Conservation (phyloP, 768 basidiomycete species). For the Leccinum boreale region DNA sequence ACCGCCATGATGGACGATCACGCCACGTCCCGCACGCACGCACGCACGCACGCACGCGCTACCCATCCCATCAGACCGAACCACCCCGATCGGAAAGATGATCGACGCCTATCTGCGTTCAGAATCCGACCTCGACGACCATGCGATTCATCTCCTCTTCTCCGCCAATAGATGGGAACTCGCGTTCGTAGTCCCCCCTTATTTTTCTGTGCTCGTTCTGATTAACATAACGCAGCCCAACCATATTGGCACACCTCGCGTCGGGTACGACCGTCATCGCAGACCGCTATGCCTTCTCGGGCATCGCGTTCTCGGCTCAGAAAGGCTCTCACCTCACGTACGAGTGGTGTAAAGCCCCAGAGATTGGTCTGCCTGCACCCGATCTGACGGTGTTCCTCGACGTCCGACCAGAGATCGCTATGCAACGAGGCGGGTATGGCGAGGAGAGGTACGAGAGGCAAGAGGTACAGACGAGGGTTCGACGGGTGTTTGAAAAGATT, state of each 20-base stretch:
- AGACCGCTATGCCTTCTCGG: slow-evolving; percentile 96
- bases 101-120: slow-evolving; percentile 90
- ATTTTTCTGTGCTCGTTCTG: neutral
- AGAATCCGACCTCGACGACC: slow-evolving; percentile 85
- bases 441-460: slow-evolving; percentile 84
- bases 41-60: neutral
- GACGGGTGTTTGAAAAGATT: slow-evolving; percentile 56
- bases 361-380: slow-evolving; percentile 83
- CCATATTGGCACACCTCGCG: slow-evolving; percentile 56
- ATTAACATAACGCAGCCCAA: slow-evolving; percentile 38
- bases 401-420: slow-evolving; percentile 67
- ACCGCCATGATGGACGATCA: neutral
- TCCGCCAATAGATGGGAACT: slow-evolving; percentile 97
- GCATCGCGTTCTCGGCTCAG: slow-evolving; percentile 81
- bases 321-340: slow-evolving; percentile 46
- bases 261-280: slow-evolving; percentile 75
- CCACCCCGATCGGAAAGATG: slow-evolving; percentile 87
- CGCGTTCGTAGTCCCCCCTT: slow-evolving; percentile 48
- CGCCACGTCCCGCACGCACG: neutral
- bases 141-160: slow-evolving; percentile 89
- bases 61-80: slow-evolving; percentile 59
- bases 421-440: slow-evolving; percentile 75
- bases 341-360: slow-evolving; percentile 84
- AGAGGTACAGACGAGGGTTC: slow-evolving; percentile 68
- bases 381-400: slow-evolving; percentile 89